Evolutionary conservation across 2,329 filamentous ascomycete species (phyloP).

Genomic region (Trichoderma guizhouense): DNA sequence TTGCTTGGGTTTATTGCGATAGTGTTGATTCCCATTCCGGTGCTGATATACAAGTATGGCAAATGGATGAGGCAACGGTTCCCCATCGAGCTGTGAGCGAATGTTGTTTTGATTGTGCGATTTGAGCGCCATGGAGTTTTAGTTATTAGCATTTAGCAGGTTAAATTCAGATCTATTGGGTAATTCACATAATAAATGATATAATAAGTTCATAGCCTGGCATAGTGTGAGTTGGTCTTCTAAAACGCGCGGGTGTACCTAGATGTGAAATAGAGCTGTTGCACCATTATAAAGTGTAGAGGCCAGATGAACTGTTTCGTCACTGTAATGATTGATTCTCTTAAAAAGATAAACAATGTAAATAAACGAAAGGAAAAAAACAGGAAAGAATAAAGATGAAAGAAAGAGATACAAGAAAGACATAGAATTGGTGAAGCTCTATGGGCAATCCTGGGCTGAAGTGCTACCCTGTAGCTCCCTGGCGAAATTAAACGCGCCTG

Average conservation of each 20-base stretch:
- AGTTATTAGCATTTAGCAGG: background rate
- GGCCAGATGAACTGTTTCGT: background rate
- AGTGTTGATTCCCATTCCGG: background rate
- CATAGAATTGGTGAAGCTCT: no score
- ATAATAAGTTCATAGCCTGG: background rate
- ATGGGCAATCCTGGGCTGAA: background rate
- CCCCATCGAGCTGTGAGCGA: background rate
- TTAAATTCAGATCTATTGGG: background rate
- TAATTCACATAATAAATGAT: no score
- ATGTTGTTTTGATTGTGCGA: background rate
- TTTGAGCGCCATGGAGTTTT: background rate
- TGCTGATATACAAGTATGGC: background rate
- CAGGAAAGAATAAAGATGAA: background rate
- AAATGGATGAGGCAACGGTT: slow-evolving; percentile 9
- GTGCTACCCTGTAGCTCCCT: background rate
- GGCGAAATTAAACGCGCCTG: background rate
- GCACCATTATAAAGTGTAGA: background rate
- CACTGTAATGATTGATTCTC: no score
- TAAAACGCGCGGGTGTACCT: background rate
- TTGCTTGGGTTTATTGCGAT: slow-evolving; percentile 48
- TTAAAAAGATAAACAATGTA: no score
- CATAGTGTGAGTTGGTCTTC: background rate
- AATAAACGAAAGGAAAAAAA: background rate
- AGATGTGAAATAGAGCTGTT: background rate
- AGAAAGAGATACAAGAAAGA: background rate